Evolutionary conservation across 129 eudicot species (phyloP).

Genomic region (Escallonia rubra): DNA sequence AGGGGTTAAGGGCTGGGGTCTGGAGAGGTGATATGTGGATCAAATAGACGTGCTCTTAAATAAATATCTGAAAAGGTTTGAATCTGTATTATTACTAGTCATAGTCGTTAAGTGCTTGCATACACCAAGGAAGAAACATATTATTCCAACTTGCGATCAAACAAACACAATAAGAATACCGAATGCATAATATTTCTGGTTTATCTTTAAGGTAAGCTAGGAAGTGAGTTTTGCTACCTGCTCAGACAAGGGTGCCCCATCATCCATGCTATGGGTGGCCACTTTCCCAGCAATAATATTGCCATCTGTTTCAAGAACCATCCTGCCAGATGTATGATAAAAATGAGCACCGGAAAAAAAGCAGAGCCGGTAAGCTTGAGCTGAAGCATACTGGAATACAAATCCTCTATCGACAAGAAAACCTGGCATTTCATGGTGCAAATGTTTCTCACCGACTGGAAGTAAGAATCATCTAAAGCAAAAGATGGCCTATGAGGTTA

Average conservation of each 20-base stretch:
- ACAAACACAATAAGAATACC: not conserved
- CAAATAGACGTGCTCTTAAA: no score
- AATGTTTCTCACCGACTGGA: no score
- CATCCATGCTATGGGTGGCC: slow-evolving; percentile 71
- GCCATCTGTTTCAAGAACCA: slow-evolving; percentile 82
- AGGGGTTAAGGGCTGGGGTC: no score
- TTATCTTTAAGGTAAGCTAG: not conserved
- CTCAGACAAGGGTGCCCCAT: slow-evolving; percentile 79
- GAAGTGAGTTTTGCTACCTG: slow-evolving; percentile 38
- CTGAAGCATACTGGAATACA: not conserved
- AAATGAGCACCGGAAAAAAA: not conserved
- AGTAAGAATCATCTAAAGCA: no score
- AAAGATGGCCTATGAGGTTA: no score
- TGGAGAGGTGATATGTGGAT: no score
- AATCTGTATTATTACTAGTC: no score
- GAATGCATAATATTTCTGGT: not conserved
- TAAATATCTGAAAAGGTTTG: no score
- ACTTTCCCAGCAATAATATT: slow-evolving; percentile 79
- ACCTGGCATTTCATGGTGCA: no score
- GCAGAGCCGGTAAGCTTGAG: not conserved
- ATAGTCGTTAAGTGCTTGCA: not conserved
- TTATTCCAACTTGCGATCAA: not conserved
- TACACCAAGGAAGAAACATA: not conserved
- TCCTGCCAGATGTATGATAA: slow-evolving; percentile 35
- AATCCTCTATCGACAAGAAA: not conserved